These are phyloP conservation scores for Verticillium klebahnii DNA, from an alignment of 2,329 filamentous ascomycete genomes.

Conservation along the genomic window DNA sequence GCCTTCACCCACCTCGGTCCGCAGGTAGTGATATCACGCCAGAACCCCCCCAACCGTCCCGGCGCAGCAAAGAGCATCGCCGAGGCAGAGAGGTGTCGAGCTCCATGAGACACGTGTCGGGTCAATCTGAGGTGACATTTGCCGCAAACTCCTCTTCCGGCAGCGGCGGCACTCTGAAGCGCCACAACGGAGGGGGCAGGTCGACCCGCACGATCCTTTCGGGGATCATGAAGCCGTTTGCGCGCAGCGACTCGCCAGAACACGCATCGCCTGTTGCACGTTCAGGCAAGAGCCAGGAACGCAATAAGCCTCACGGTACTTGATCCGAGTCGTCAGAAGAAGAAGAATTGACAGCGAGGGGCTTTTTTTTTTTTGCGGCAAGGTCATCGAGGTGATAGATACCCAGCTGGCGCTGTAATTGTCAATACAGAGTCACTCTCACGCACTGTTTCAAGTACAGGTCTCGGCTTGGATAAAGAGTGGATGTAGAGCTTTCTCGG, in stretches of 20 bases:
- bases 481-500: too few relatives aligned
- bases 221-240: slow-evolving; percentile 40
- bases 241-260: slow-evolving; percentile 35
- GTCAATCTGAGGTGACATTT: slow-evolving; percentile 14
- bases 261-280: slow-evolving; percentile 10
- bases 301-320: background rate
- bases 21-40: slow-evolving; percentile 16
- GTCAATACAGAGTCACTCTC: too few relatives aligned
- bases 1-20: slow-evolving; percentile 12
- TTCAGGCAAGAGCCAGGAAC: slow-evolving; percentile 9
- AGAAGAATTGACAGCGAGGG: too few relatives aligned
- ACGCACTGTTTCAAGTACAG: too few relatives aligned
- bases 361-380: too few relatives aligned
- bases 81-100: slow-evolving; percentile 8
- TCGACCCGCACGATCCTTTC: slow-evolving; percentile 36
- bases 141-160: slow-evolving; percentile 15
- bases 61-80: slow-evolving; percentile 11
- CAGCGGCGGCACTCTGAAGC: slow-evolving; percentile 23
- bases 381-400: too few relatives aligned
- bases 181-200: slow-evolving; percentile 28
- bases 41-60: slow-evolving; percentile 1
- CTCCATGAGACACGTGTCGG: slow-evolving; percentile 12
- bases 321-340: slow-evolving; percentile 2
- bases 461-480: too few relatives aligned
- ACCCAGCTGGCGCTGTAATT: too few relatives aligned